Base-by-base conservation (phyloP, 2,329 filamentous ascomycete species). In the Polychaeton citri region DNA sequence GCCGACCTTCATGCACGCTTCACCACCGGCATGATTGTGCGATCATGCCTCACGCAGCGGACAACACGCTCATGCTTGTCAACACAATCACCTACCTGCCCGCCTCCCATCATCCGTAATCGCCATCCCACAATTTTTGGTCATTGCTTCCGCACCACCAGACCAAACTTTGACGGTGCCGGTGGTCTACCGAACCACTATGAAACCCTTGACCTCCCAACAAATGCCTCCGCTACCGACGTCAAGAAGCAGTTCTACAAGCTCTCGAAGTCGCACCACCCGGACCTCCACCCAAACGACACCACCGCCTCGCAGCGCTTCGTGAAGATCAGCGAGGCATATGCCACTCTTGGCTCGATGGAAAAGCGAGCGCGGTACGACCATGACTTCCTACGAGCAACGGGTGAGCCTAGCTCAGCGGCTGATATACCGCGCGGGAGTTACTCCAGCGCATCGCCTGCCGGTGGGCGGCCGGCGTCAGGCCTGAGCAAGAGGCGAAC, bases 231-330 rank as follows among this genome's bases (percentile, higher is more conserved):
- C 12, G 62, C 72, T 1, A 65, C 68, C 6, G 84, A 94, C 36
- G 87, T 96, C 42, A 96, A 96, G 61, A 88, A 82, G 79, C 63
- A 74, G 56, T 98, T 95, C 72, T 96, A 95, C 69, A 62, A 71
- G 42, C 81, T 96, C 57, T 94, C 86, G 53, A 93, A 95, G 62
- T 65, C 72, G 36, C 80, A 94, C 69, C 90, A 98, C 61, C 90
- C 90, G 1, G 90, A 98, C 68, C 76, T 78, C 55, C 92, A 96
- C 67, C 83, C 71, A 41, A 55, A 72, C 48, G 80, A 94, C 60
- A 80, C 82, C 4, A 55, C 63, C 39, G 81, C 87, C 43, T 68
- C 77, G 3, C 64, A 73, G 39, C 81, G 79, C 55, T 98, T 68
- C 64, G 35, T 68, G 64, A 5, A 66, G 44, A 28, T 62, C 55